Evolutionary conservation across 306 rosid genomes (phyloP).

Genomic region (Casuarina cunninghamiana): DNA sequence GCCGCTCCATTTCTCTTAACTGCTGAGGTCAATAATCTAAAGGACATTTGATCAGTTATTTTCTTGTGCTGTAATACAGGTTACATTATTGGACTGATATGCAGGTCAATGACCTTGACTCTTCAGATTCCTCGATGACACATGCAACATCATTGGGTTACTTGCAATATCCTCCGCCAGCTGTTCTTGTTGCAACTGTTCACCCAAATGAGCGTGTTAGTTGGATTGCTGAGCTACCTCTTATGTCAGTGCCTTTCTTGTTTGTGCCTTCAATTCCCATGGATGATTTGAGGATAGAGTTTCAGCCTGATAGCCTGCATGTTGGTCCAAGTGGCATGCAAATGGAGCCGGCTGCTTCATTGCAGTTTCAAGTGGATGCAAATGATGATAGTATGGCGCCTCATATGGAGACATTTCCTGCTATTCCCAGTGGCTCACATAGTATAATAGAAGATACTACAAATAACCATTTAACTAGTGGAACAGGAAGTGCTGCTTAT

Average conservation of each 20-base stretch:
- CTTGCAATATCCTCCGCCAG: conserved; percentile 45
- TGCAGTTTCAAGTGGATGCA: conserved; percentile 30
- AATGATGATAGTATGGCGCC: conserved; percentile 22
- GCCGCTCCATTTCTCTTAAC: conserved; percentile 46
- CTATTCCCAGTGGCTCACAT: conserved; percentile 40
- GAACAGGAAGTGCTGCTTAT: conserved; percentile 36
- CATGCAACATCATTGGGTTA: conserved; percentile 39
- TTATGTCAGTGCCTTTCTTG: conserved; percentile 34
- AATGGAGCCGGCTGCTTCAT: conserved; percentile 28
- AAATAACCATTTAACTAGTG: conserved; percentile 36
- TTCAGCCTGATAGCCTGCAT: conserved; percentile 27
- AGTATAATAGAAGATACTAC: conserved; percentile 26
- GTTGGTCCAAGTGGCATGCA: conserved; percentile 35
- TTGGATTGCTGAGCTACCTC: conserved; percentile 33
- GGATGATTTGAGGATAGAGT: conserved; percentile 32
- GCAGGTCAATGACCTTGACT: conserved; percentile 51
- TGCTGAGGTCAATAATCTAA: conserved; percentile 40
- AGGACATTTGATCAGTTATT: conserved; percentile 17
- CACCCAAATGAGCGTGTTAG: conserved; percentile 25
- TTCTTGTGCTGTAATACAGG: conserved; percentile 14
- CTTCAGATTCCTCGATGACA: conserved; percentile 48
- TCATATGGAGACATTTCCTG: conserved; percentile 25
- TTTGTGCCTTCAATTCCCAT: conserved; percentile 31
- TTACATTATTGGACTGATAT: conserved; percentile 26
- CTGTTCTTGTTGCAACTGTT: conserved; percentile 38